These are phyloP conservation scores for Trichophyton verrucosum DNA, from an alignment of 2,329 filamentous ascomycete genomes.

Conservation along the genomic window DNA sequence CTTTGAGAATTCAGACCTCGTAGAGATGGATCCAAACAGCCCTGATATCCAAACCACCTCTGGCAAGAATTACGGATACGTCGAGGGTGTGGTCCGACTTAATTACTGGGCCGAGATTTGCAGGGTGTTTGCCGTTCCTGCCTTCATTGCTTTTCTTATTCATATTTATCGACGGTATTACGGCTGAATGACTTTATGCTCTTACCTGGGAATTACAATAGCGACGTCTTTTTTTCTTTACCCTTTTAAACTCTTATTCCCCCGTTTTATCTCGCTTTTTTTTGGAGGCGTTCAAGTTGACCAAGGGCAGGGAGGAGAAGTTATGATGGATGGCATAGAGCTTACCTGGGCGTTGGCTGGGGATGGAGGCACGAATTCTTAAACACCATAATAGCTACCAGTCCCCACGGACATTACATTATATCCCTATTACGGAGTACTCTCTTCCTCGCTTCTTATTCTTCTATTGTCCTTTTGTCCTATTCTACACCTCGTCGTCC, in stretches of 20 bases:
- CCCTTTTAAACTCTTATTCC: no score
- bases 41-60: conserved; percentile 19
- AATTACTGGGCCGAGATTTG: conserved; percentile 24
- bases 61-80: conserved; percentile 13
- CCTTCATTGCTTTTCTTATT: conserved; percentile 14
- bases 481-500: not conserved
- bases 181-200: not conserved
- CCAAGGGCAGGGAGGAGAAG: not conserved
- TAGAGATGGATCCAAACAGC: conserved; percentile 30
- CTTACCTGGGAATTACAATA: not conserved
- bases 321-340: not conserved
- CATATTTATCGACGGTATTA: not conserved
- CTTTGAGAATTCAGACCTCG: conserved; percentile 40
- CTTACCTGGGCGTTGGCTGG: not conserved
- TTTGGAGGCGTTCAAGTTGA: not conserved
- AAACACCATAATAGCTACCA: not conserved
- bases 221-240: not conserved
- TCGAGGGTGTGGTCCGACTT: conserved; percentile 27
- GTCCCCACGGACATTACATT: not conserved
- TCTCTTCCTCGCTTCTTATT: not conserved
- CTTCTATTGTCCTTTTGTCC: not conserved
- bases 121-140: conserved; percentile 25
- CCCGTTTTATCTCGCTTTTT: not conserved
- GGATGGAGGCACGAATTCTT: not conserved
- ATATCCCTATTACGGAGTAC: not conserved